phyloP scores from a whole-genome alignment of 1,139 yeast genomes.

The Magnusiomyces tetraspermus region DNA sequence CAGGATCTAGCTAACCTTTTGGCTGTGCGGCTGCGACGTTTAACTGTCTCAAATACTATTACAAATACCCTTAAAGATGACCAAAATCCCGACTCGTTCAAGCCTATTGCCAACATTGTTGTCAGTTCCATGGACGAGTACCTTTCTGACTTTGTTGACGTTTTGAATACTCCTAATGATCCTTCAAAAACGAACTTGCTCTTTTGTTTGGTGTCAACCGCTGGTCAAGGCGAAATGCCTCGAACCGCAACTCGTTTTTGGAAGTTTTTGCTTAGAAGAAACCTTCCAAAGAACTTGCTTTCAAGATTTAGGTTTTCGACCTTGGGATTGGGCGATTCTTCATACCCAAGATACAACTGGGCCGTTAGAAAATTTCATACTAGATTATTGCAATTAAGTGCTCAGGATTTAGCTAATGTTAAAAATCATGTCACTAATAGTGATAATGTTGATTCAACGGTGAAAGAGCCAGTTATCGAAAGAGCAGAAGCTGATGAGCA shows the following conservation, averaged over 20 bases:
- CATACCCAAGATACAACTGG: conserved; percentile 76
- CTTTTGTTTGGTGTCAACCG: conserved; percentile 78
- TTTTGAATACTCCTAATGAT: conserved; percentile 29
- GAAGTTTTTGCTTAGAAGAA: conserved; percentile 59
- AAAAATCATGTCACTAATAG: background rate
- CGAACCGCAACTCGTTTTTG: conserved; percentile 63
- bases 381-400: conserved; percentile 74
- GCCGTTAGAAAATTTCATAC: conserved; percentile 76
- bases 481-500: conserved; percentile 88
- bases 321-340: conserved; percentile 92
- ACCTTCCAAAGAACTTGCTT: conserved; percentile 50
- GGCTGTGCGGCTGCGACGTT: conserved; percentile 47
- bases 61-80: background rate
- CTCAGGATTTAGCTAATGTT: conserved; percentile 48
- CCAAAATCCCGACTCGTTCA: background rate
- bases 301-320: conserved; percentile 56
- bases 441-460: background rate
- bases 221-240: conserved; percentile 95
- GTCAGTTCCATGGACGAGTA: conserved; percentile 50
- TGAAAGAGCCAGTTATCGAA: background rate
- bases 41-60: conserved; percentile 29
- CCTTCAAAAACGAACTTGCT: conserved; percentile 36
- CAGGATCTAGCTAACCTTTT: conserved; percentile 73
- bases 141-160: conserved; percentile 4
- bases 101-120: background rate